These are phyloP conservation scores for Primulina eburnea DNA, from an alignment of 257 asterid genomes.

Conservation along the genomic window DNA sequence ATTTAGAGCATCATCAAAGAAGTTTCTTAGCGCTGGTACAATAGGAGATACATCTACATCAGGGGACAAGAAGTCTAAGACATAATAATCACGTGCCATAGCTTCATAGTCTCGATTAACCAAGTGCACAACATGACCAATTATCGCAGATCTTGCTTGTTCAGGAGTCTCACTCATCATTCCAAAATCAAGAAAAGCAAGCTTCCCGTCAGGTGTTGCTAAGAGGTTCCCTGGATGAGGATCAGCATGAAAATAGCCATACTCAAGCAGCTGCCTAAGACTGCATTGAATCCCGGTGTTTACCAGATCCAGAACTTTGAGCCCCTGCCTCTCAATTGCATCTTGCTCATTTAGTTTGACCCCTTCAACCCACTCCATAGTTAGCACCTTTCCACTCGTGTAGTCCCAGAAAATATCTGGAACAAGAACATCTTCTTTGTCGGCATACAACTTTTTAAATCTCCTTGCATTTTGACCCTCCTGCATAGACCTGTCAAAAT, in stretches of 20 bases:
- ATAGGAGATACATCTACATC: slow-evolving; percentile 94
- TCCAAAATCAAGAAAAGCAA: slow-evolving; percentile 97
- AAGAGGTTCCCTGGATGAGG: slow-evolving; percentile 99
- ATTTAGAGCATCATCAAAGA: slow-evolving; percentile 90
- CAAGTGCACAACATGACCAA: slow-evolving; percentile 98
- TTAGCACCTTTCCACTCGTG: slow-evolving; percentile 89
- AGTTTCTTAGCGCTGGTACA: slow-evolving; percentile 78
- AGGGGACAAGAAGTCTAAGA: slow-evolving; percentile 83
- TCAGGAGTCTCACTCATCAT: slow-evolving; percentile 99
- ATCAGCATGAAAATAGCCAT: slow-evolving; percentile 98
- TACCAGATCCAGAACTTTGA: slow-evolving; percentile 87
- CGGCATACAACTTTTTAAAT: slow-evolving; percentile 92
- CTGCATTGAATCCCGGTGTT: slow-evolving; percentile 97
- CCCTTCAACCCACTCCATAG: slow-evolving; percentile 99
- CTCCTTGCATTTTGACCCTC: slow-evolving; percentile 99
- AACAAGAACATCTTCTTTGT: slow-evolving; percentile 89
- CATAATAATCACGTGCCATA: slow-evolving; percentile 99
- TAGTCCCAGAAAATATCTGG: slow-evolving; percentile 98
- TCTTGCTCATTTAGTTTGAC: slow-evolving; percentile 90
- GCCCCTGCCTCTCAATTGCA: slow-evolving; percentile 96
- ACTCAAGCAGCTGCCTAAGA: slow-evolving; percentile 94
- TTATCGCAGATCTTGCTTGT: slow-evolving; percentile 91
- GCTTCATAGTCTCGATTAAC: slow-evolving; percentile 99
- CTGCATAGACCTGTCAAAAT: slow-evolving; percentile 76
- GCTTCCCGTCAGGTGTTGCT: slow-evolving; percentile 97